Evolutionary conservation across 768 basidiomycete genomes (phyloP).

Genomic region (Terana coerulea): DNA sequence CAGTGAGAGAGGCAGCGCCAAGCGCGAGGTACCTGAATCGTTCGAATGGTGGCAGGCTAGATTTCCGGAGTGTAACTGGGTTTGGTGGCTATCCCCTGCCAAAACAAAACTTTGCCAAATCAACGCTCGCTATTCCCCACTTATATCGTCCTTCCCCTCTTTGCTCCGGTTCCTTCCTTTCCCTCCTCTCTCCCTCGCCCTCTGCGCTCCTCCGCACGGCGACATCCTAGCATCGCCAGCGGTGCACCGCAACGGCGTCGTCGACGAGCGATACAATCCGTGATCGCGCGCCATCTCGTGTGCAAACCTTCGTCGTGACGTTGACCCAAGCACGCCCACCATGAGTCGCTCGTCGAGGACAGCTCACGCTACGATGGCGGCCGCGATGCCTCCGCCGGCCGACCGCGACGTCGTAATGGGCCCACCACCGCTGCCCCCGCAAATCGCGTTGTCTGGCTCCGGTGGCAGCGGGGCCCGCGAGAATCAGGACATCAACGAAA

Average conservation of each 20-base stretch:
- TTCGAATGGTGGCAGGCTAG: neutral
- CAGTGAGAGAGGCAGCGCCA: too few species aligned
- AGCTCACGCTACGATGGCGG: neutral
- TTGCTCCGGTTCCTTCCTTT: conserved; percentile 8
- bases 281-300: neutral
- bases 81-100: conserved; percentile 10
- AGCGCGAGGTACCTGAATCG: neutral
- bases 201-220: neutral
- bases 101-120: conserved; percentile 11
- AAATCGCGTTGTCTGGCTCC: conserved; percentile 26
- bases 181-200: neutral
- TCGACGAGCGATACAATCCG: neutral
- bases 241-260: neutral
- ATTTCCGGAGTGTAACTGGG: conserved; percentile 4
- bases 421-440: conserved; percentile 39
- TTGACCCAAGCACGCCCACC: neutral
- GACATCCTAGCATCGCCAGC: neutral
- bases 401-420: conserved; percentile 53
- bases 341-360: conserved; percentile 15
- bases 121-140: neutral
- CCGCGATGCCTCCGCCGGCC: conserved; percentile 35
- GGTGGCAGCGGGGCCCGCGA: conserved; percentile 30
- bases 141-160: conserved; percentile 1
- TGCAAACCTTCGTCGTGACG: neutral
- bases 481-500: conserved; percentile 49